A percentile compares a stretch with the other conserved stretches of the same genome.
These are phyloP conservation scores for Acacia concinna DNA, from an alignment of 331 rosid genomes.

Conservation along the genomic window DNA sequence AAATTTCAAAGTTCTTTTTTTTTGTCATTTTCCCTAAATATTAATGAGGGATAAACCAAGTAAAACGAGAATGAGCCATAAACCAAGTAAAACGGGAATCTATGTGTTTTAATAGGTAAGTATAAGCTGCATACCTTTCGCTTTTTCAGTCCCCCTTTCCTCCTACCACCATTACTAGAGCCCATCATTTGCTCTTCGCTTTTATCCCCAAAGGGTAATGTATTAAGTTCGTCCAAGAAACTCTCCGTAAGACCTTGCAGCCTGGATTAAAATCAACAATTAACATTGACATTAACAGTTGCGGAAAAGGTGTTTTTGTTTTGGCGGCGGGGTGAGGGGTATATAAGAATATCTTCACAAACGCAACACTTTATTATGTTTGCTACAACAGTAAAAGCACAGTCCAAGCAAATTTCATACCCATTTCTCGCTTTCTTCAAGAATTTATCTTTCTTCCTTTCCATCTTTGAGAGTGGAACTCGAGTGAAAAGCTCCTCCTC, in stretches of 20 bases:
- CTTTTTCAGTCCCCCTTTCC: constrained; percentile 57
- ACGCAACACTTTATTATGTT: neutral
- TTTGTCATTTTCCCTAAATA: no score
- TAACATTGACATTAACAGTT: constrained; percentile 20
- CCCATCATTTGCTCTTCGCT: constrained; percentile 40
- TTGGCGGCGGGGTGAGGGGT: no score
- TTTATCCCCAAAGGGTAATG: constrained; percentile 61
- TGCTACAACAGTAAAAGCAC: neutral
- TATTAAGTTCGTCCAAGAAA: constrained; percentile 75
- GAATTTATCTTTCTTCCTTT: constrained; percentile 72
- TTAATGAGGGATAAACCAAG: no score
- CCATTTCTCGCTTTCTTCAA: constrained; percentile 80
- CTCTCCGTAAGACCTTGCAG: constrained; percentile 76
- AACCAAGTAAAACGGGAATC: constrained; percentile 11
- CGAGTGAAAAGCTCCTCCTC: constrained; percentile 83
- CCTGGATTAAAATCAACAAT: constrained; percentile 43
- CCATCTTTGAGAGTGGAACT: constrained; percentile 69
- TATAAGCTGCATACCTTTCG: constrained; percentile 54
- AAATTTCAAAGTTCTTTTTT: no score
- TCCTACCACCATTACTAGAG: constrained; percentile 39
- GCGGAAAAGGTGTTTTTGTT: no score
- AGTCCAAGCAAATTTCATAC: constrained; percentile 37
- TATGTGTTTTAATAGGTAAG: neutral
- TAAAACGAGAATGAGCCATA: no score
- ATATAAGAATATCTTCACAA: neutral